Evolutionary conservation across 768 basidiomycete genomes (phyloP).

Genomic region (Multifurca ochricompacta): DNA sequence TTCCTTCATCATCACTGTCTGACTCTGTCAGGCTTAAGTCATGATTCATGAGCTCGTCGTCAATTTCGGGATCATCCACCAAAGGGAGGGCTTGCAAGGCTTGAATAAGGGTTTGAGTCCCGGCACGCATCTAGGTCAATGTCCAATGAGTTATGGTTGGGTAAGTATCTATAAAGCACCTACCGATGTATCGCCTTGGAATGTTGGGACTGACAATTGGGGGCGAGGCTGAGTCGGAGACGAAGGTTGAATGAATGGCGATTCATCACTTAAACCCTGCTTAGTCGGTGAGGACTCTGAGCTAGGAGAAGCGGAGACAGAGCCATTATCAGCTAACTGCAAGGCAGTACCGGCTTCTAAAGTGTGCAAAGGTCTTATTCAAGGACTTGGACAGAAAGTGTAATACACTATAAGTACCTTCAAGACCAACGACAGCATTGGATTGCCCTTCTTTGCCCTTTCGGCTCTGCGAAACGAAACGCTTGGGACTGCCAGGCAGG

Average conservation of each 20-base stretch:
- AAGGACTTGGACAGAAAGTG: neutral
- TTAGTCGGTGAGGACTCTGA: conserved; percentile 9
- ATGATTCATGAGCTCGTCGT: conserved; percentile 48
- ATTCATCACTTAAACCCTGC: conserved; percentile 37
- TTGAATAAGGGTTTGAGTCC: conserved; percentile 85
- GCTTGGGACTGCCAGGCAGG: conserved; percentile 34
- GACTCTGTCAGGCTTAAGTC: conserved; percentile 36
- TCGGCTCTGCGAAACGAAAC: conserved; percentile 48
- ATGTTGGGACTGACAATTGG: conserved; percentile 43
- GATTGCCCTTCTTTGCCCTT: conserved; percentile 43
- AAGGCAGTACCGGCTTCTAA: neutral
- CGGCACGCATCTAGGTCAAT: conserved; percentile 63
- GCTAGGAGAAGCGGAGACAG: conserved; percentile 3
- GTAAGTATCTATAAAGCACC: conserved; percentile 25
- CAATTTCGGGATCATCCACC: conserved; percentile 60
- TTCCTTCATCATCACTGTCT: conserved; percentile 62
- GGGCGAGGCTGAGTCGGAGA: conserved; percentile 46
- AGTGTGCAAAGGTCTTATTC: neutral
- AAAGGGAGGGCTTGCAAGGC: conserved; percentile 81
- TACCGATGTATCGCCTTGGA: conserved; percentile 67
- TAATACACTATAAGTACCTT: neutral
- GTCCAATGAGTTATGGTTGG: conserved; percentile 5
- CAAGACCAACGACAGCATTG: conserved; percentile 28
- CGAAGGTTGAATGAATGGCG: conserved; percentile 65
- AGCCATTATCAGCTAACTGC: neutral